Base-by-base conservation (phyloP, 2,329 filamentous ascomycete genomes). In the Fusarium devonianum region DNA sequence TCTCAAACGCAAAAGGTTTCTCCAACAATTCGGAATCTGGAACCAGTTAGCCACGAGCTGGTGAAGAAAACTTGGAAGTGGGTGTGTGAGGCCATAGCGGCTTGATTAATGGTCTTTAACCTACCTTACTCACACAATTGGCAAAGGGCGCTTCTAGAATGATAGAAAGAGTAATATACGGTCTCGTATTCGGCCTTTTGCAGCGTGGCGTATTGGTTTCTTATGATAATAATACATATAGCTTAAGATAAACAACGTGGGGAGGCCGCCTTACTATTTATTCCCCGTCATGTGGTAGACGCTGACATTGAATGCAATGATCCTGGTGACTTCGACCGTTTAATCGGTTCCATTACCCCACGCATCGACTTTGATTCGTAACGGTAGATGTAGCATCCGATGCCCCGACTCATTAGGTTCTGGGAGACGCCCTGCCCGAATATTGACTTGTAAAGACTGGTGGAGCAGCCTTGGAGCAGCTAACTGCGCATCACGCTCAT, bases 361-460 rank as follows among this genome's bases (percentile, higher is more conserved):
- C 7, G 22, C 4, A 3, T 25, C 7, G 7, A 25, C 22, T 25
- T 25, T 25, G 4, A 25, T 9, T 3, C 22, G 4, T 1, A 76
- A 29, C 0, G 74, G 74, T 17, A 76, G 12, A 43, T 71, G 71
- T 8, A 77, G 49, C 45, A 73, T 40, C 12, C 70, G 64, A n/a
- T 67, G 56, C 0, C 72, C 70, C 2, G 48, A 51, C 2, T 56
- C 52, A 7, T 63, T 70, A 6, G 59, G 53, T 17, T 43, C 59
- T 1, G 79, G 79, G 12, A 81, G 54, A 5, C 64, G 49, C 2
- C 79, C 80, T 1, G 67, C 80, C 2, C 80, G 69, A 18, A 83
- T 77, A 49, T 83, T 83, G 7, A 82, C 58, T 62, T 83, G 80
- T 37, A 83, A 56, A 0, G 78, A 74, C 47, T 76, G 76, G 56